Conservation (phyloP, 306 rosid genomes). For the Acacia acuminata region DNA sequence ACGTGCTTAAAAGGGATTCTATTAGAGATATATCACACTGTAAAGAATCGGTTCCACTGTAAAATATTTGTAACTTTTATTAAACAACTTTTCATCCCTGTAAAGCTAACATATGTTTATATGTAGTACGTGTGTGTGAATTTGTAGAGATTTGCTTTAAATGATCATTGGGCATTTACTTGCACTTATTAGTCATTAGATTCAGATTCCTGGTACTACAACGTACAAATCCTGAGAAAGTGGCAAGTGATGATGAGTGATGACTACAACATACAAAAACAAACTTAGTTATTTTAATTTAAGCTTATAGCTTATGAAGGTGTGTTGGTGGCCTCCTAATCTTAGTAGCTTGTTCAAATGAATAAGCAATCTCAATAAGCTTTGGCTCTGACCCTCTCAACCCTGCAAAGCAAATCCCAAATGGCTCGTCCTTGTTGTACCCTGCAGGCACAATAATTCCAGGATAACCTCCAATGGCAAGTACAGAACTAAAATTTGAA, state of each 20-base stretch:
- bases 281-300: not conserved
- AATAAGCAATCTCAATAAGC: conserved; percentile 62
- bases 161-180: not conserved
- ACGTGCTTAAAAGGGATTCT: no score
- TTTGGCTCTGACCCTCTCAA: conserved; percentile 65
- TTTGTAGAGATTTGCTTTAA: no score
- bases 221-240: not conserved
- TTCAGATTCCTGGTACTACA: not conserved
- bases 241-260: not conserved
- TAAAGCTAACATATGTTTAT: not conserved
- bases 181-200: not conserved
- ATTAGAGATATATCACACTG: no score
- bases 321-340: conserved; percentile 59
- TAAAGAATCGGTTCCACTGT: no score
- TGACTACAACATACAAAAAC: not conserved
- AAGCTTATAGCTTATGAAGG: conserved; percentile 24
- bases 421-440: conserved; percentile 43
- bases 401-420: conserved; percentile 70
- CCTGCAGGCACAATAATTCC: conserved; percentile 70
- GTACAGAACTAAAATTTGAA: conserved; percentile 19
- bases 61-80: no score
- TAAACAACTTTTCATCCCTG: not conserved
- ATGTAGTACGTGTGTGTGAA: no score
- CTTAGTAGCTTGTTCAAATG: conserved; percentile 69
- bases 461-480: conserved; percentile 71